phyloP scores from a whole-genome alignment of 2,329 filamentous ascomycete genomes.

The Ilyonectria sp. region DNA sequence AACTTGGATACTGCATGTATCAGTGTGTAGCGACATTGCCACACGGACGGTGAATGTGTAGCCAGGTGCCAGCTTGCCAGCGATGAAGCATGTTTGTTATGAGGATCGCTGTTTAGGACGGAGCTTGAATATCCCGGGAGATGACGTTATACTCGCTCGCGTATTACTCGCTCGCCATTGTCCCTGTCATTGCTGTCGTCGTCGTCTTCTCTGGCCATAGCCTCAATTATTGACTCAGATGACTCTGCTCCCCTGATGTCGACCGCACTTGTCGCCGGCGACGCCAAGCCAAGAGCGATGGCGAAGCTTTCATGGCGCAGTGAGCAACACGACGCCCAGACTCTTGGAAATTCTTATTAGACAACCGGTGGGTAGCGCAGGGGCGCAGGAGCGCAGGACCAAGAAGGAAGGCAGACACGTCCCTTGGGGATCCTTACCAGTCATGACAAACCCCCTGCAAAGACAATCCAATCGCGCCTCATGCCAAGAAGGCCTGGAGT shows the following conservation, averaged over 20 bases:
- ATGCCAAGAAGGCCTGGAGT: slow-evolving; percentile 19
- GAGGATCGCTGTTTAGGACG: slow-evolving; percentile 30
- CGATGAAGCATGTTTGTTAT: slow-evolving; percentile 11
- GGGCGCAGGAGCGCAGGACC: slow-evolving; percentile 1
- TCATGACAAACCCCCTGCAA: slow-evolving; percentile 1
- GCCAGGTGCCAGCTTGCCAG: not conserved
- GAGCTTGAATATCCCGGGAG: slow-evolving; percentile 25
- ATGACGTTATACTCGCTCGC: slow-evolving; percentile 34
- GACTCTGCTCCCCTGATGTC: not conserved
- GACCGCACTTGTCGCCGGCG: slow-evolving; percentile 23
- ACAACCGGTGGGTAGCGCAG: slow-evolving; percentile 16
- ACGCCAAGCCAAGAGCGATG: slow-evolving; percentile 5
- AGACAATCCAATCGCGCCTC: not conserved
- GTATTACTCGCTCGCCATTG: slow-evolving; percentile 20
- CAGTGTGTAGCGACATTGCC: slow-evolving; percentile 5
- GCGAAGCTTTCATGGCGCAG: slow-evolving; percentile 25
- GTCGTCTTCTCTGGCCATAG: slow-evolving; percentile 25
- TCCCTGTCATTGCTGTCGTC: slow-evolving; percentile 35
- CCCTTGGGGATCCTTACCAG: slow-evolving; percentile 2
- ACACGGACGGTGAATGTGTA: slow-evolving; percentile 16
- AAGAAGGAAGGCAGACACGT: slow-evolving; percentile 20
- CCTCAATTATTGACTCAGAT: slow-evolving; percentile 29
- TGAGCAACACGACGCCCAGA: slow-evolving; percentile 5
- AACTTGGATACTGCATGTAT: slow-evolving; percentile 10
- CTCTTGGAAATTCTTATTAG: slow-evolving; percentile 1